Conservation (phyloP, 768 basidiomycete species). For the Podaxis mareebaensis region DNA sequence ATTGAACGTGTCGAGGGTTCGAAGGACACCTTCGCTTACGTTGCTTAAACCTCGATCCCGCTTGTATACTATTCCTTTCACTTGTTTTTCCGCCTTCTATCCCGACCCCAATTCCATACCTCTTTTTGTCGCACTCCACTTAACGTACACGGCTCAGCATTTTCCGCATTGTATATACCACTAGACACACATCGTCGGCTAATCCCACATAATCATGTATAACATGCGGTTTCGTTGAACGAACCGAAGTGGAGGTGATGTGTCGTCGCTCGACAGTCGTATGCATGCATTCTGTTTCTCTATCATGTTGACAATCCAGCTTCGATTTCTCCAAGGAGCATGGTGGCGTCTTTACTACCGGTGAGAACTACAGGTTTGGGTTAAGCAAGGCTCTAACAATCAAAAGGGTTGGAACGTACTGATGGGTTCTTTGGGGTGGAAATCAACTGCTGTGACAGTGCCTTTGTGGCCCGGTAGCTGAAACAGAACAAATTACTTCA, state of each 20-base stretch:
- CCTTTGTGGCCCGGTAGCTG: conserved; percentile 96
- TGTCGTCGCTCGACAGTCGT: not conserved
- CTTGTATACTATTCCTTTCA: conserved; percentile 10
- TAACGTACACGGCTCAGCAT: conserved; percentile 14
- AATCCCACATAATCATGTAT: conserved; percentile 18
- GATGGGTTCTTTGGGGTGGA: conserved; percentile 95
- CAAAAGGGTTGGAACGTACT: conserved; percentile 49
- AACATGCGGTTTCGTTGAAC: conserved; percentile 4
- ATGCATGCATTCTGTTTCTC: not conserved
- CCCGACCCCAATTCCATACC: not conserved
- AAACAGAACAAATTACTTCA: not conserved
- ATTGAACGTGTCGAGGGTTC: conserved; percentile 91
- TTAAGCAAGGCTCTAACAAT: not conserved
- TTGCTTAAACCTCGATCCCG: conserved; percentile 46
- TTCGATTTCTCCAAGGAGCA: conserved; percentile 92
- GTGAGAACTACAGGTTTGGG: conserved; percentile 68
- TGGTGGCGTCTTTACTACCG: conserved; percentile 88
- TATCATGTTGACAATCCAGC: conserved; percentile 48
- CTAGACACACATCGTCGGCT: conserved; percentile 15
- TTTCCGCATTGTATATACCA: conserved; percentile 17
- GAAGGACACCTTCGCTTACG: conserved; percentile 86
- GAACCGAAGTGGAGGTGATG: not conserved
- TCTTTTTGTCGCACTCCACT: conserved; percentile 4
- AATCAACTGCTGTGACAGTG: conserved; percentile 93
- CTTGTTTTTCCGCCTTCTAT: conserved; percentile 3